Percentiles rank a stretch among this genome's conserved stretches.
These are phyloP conservation scores for Passalora sequoiae DNA, from an alignment of 2,329 filamentous ascomycete genomes.

Conservation along the genomic window DNA sequence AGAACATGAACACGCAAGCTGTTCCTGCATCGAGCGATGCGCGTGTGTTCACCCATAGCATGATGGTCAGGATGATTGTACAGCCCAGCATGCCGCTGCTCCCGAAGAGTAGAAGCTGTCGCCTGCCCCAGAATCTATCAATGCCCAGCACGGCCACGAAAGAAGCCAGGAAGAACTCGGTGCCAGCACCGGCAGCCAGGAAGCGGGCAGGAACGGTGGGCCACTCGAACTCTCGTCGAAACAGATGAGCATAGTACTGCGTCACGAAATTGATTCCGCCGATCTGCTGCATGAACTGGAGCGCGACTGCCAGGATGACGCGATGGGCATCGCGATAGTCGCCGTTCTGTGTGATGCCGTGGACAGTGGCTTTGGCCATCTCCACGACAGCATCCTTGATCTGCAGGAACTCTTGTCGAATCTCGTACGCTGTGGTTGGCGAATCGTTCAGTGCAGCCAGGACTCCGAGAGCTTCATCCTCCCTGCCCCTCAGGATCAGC, in stretches of 20 bases:
- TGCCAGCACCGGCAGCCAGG: constrained; percentile 32
- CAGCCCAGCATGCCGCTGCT: constrained; percentile 50
- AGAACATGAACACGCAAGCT: constrained; percentile 58
- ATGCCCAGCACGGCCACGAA: constrained; percentile 45
- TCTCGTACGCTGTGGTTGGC: constrained; percentile 40
- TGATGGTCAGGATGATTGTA: constrained; percentile 56
- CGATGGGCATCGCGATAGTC: constrained; percentile 34
- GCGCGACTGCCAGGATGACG: constrained; percentile 32
- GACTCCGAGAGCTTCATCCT: constrained; percentile 48
- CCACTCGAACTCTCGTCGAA: constrained; percentile 15
- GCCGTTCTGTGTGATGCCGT: constrained; percentile 29
- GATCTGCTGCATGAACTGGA: constrained; percentile 36
- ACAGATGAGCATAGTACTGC: constrained; percentile 34
- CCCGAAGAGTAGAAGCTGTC: constrained; percentile 32
- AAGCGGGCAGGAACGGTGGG: constrained; percentile 29
- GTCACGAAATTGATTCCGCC: constrained; percentile 36
- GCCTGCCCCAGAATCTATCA: constrained; percentile 32
- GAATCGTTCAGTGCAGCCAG: constrained; percentile 46
- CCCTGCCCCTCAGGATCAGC: constrained; percentile 53
- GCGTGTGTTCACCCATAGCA: constrained; percentile 35
- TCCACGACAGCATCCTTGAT: constrained; percentile 52
- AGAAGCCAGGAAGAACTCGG: constrained; percentile 49
- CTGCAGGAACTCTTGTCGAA: constrained; percentile 46
- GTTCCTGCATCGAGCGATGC: constrained; percentile 41
- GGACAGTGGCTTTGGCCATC: constrained; percentile 32